Conservation (phyloP, 106 monocot species). For the Alisma plantagoaquatica region DNA sequence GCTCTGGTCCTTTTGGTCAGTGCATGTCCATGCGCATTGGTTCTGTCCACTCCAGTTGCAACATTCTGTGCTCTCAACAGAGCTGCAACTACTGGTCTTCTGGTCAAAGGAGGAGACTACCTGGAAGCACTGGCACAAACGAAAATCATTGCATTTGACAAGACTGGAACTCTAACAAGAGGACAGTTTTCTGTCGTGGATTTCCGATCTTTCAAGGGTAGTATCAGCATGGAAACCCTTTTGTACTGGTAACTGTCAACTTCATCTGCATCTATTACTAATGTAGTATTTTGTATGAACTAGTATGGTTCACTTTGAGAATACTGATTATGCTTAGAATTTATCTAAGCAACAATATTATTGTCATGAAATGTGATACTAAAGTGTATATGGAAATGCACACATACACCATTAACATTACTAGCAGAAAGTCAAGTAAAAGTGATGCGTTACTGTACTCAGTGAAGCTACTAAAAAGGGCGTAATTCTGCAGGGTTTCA, state of each 20-base stretch:
- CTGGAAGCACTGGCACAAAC: constrained; percentile 68
- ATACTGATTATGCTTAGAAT: too few relatives aligned
- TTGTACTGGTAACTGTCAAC: constrained; percentile 53
- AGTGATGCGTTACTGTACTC: too few relatives aligned
- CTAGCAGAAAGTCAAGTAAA: too few relatives aligned
- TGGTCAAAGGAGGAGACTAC: constrained; percentile 88
- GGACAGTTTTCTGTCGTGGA: constrained; percentile 74
- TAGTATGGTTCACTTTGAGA: too few relatives aligned
- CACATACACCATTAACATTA: too few relatives aligned
- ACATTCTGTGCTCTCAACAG: constrained; percentile 74
- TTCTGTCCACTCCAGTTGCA: constrained; percentile 91
- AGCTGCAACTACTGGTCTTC: constrained; percentile 67
- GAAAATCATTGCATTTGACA: constrained; percentile 83
- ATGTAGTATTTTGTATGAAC: too few relatives aligned
- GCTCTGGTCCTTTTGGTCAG: constrained; percentile 89
- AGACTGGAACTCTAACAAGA: constrained; percentile 90
- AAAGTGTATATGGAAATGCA: too few relatives aligned
- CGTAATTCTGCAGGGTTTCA: constrained; percentile 49
- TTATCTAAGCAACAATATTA: too few relatives aligned
- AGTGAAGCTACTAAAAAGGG: too few relatives aligned
- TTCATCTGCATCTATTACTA: too few relatives aligned
- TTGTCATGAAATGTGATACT: too few relatives aligned
- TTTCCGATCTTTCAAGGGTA: constrained; percentile 22
- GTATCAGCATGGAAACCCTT: constrained; percentile 36
- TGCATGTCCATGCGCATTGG: constrained; percentile 92